Percentiles rank a stretch among this genome's conserved stretches.
Evolutionary conservation across 139 green algal genomes (phyloP).

Genomic region (Zygnema circumcarinatum): DNA sequence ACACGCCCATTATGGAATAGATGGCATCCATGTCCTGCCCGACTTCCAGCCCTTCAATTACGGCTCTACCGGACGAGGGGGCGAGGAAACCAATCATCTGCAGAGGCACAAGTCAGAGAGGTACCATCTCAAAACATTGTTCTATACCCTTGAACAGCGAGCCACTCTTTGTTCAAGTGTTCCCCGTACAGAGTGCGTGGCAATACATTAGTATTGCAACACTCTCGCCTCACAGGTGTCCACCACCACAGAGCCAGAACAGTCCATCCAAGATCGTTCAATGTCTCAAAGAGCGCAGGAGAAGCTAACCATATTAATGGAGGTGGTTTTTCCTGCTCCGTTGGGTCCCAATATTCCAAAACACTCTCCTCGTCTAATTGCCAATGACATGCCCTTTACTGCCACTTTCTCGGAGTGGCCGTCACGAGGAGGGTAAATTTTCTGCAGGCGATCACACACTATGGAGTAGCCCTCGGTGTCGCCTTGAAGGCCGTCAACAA

Average conservation of each 20-base stretch:
- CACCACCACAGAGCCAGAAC: no score
- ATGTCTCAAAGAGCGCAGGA: no score
- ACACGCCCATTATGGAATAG: constrained; percentile 72
- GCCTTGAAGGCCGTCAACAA: constrained; percentile 31
- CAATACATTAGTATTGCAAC: no score
- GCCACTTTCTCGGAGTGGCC: constrained; percentile 64
- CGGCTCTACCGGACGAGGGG: constrained; percentile 20
- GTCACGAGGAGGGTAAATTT: constrained; percentile 75
- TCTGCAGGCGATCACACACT: constrained; percentile 76
- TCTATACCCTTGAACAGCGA: no score
- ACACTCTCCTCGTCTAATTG: constrained; percentile 67
- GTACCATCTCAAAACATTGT: not conserved
- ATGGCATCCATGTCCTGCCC: constrained; percentile 76
- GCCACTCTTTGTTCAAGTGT: no score
- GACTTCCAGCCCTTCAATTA: constrained; percentile 47
- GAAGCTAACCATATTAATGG: constrained; percentile 63
- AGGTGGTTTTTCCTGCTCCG: constrained; percentile 80
- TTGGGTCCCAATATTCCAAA: constrained; percentile 90
- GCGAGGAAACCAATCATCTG: constrained; percentile 58
- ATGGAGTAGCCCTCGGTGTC: constrained; percentile 68
- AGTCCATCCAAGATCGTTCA: no score
- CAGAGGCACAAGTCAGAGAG: not conserved
- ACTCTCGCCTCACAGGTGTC: no score
- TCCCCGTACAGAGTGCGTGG: no score
- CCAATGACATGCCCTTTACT: constrained; percentile 63